Evolutionary conservation across 2,329 filamentous ascomycete genomes (phyloP), one percentile per base, ranked within the genome.

Genomic region (Volutella citrinella): DNA sequence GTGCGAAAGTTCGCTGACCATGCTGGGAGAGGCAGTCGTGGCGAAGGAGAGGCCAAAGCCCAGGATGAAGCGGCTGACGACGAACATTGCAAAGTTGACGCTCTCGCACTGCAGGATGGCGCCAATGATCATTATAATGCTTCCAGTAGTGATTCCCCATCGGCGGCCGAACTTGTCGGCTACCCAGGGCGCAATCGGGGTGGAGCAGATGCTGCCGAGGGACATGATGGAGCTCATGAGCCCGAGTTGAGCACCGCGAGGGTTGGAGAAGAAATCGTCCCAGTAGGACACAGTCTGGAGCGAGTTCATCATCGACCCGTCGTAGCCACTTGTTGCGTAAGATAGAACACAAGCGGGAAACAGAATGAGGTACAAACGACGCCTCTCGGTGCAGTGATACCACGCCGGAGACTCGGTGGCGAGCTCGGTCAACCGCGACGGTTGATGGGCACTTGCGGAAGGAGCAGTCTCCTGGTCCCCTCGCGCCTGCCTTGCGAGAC

Each of bases 41-140:
- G 65, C 67, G 42, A 73, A 74, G 0, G 68, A 64, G 15, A 75
- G 64, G 5, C 75, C 74, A 19, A 76, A 71, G 3, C 75, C 75
- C 8, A 78, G 60, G 11, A 78, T 52, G 35, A 74, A 69, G 35
- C 74, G 65, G 16, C 70, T 65, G 7, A 71, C 59, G 21, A 78
- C 64, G 46, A 76, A 78, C 72, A 76, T 77, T 30, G 57, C 72
- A 38, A 58, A 47, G 23, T 51, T 54, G 15, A 37, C 32, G 16
- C 52, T 52, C 20, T 49, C 50, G 7, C 52, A 53, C 31, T 64
- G 60, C 1, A 65, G 18, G 12, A 57, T 43, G 1, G 52, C 56
- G 10, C 59, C 59, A 4, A 47, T 23, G 18, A 59, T 55, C 46
- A 59, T 58, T 11, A 63, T 56, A 1, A 55, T 38, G 13, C 49